Evolutionary conservation across 345 rosid genomes (phyloP).

Genomic region (Melaleuca alternifolia): DNA sequence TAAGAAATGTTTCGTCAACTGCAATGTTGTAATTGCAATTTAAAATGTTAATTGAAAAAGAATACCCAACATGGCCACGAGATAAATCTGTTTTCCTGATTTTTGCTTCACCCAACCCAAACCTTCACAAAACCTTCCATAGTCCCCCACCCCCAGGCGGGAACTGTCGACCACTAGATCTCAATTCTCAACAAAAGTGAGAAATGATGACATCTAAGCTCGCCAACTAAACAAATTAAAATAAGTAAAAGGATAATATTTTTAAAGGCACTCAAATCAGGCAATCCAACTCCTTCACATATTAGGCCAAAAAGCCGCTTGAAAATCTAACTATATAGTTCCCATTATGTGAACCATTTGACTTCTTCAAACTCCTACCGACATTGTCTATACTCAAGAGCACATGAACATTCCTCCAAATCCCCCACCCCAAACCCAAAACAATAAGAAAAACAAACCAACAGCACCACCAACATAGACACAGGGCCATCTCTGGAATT

Average conservation of each 20-base stretch:
- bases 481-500: background rate
- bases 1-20: background rate
- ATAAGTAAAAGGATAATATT: background rate
- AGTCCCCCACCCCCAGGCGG: background rate
- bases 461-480: background rate
- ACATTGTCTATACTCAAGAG: background rate
- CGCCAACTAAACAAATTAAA: background rate
- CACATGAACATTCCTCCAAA: background rate
- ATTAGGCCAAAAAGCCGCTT: background rate
- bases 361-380: background rate
- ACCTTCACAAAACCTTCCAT: background rate
- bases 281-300: background rate
- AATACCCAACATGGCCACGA: background rate
- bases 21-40: background rate
- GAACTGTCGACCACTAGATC: background rate
- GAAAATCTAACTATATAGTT: background rate
- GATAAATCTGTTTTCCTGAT: background rate
- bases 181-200: background rate
- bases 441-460: background rate
- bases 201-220: background rate
- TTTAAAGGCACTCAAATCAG: background rate
- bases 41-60: background rate
- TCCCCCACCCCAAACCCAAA: background rate
- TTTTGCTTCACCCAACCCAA: background rate
- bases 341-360: background rate